Conservation (phyloP, 1,139 yeast species). For the Protomyces lactucae-debilis region DNA sequence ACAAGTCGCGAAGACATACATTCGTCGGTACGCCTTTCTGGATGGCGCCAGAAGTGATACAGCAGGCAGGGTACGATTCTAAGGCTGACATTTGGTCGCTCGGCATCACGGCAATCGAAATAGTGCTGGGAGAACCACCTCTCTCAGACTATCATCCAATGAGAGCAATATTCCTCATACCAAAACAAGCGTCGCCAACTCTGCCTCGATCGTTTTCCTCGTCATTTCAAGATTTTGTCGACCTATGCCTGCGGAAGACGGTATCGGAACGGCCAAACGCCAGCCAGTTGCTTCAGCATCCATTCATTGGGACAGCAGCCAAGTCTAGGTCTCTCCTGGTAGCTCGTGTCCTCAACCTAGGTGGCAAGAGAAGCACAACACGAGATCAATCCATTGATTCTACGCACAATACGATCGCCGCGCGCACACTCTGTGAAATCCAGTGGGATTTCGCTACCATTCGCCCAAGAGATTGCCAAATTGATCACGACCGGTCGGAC, state of each 20-base stretch:
- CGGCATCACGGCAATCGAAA: conserved; percentile 83
- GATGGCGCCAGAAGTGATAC: conserved; percentile 97
- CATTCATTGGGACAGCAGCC: conserved; percentile 50
- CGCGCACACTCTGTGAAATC: too few relatives aligned
- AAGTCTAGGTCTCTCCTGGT: neutral
- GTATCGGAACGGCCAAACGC: conserved; percentile 57
- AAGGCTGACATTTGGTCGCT: conserved; percentile 95
- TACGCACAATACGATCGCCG: too few relatives aligned
- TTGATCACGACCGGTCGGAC: too few relatives aligned
- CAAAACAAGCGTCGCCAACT: conserved; percentile 50
- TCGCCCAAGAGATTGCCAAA: too few relatives aligned
- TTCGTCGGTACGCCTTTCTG: conserved; percentile 98
- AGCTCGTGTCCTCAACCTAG: neutral
- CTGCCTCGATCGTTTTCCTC: conserved; percentile 46
- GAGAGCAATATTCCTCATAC: conserved; percentile 64
- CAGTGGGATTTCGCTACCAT: too few relatives aligned
- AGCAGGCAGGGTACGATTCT: conserved; percentile 79
- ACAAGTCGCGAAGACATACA: conserved; percentile 71
- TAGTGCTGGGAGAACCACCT: conserved; percentile 82
- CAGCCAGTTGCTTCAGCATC: conserved; percentile 53
- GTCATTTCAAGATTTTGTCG: conserved; percentile 58
- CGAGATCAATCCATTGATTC: too few relatives aligned
- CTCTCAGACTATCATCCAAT: conserved; percentile 67
- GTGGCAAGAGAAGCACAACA: too few relatives aligned
- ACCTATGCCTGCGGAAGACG: conserved; percentile 58